A percentile compares a stretch with the other conserved stretches of the same genome.
These are phyloP conservation scores for Amaranthus hypochondriacus DNA, from an alignment of 148 eudicot species.

Conservation along the genomic window DNA sequence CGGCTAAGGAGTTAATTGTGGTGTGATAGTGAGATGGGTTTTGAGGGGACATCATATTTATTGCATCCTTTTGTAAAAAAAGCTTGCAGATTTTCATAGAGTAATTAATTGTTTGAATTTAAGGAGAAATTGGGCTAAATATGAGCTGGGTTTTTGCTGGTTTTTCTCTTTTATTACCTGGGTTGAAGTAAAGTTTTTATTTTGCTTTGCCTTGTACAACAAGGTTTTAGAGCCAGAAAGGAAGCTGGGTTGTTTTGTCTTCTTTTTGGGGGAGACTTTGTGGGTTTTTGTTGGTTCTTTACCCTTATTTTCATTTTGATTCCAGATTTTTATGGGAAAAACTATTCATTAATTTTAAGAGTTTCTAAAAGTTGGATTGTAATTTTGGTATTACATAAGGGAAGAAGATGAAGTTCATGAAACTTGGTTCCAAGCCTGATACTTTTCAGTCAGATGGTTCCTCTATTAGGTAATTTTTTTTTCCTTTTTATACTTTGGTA, in stretches of 20 bases:
- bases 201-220: not conserved
- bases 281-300: not conserved
- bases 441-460: conserved; percentile 59
- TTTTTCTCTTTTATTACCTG: conserved; percentile 8
- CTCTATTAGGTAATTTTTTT: conserved; percentile 41
- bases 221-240: conserved; percentile 15
- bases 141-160: conserved; percentile 3
- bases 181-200: conserved; percentile 6
- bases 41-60: conserved; percentile 34
- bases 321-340: not conserved
- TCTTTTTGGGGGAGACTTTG: not conserved
- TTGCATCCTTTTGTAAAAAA: conserved; percentile 4
- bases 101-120: not conserved
- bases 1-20: conserved; percentile 38
- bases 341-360: not conserved
- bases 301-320: not conserved
- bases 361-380: conserved; percentile 3
- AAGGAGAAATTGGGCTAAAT: not conserved
- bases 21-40: conserved; percentile 23
- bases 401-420: conserved; percentile 77
- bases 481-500: not conserved
- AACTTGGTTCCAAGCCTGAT: conserved; percentile 85
- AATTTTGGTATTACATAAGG: not conserved
- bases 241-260: conserved; percentile 4
- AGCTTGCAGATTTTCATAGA: not conserved